phyloP scores from a whole-genome alignment of 345 rosid species.

The Syzygium oleosum region DNA sequence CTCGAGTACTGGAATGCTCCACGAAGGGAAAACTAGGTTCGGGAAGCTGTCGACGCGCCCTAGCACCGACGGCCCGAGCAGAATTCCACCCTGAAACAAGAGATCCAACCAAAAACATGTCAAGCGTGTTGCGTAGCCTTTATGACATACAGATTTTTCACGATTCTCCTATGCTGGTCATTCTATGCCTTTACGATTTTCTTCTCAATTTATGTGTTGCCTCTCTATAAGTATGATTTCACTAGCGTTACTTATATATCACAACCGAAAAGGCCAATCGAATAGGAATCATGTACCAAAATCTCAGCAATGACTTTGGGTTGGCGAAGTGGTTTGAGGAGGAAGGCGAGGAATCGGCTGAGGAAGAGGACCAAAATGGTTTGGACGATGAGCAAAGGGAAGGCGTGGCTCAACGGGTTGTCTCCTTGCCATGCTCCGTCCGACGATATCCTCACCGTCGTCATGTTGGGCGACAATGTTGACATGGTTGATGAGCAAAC shows the following conservation, averaged over 20 bases:
- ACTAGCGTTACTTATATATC: neutral
- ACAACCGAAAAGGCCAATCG: neutral
- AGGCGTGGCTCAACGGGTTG: slow-evolving; percentile 66
- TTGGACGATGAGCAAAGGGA: slow-evolving; percentile 73
- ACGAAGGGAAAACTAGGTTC: slow-evolving; percentile 36
- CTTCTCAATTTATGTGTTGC: neutral
- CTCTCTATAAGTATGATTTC: neutral
- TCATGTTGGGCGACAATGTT: neutral
- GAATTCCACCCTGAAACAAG: slow-evolving; percentile 16
- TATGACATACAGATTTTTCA: neutral
- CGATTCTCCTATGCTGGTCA: neutral
- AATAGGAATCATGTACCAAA: slow-evolving; percentile 21
- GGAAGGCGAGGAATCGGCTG: slow-evolving; percentile 59
- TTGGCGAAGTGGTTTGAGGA: slow-evolving; percentile 88
- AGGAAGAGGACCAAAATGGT: slow-evolving; percentile 51
- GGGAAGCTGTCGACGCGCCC: slow-evolving; percentile 34
- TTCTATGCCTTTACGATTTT: neutral
- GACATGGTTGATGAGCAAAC: neutral
- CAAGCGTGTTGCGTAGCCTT: neutral
- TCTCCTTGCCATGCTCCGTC: slow-evolving; percentile 93
- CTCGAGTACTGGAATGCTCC: slow-evolving; percentile 45
- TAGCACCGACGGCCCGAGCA: slow-evolving; percentile 51
- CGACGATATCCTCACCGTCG: slow-evolving; percentile 35
- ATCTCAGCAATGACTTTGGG: slow-evolving; percentile 94
- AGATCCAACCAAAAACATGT: neutral